Base-by-base conservation (phyloP, 2,329 filamentous ascomycete genomes). In the Colletotrichum chrysophilum region DNA sequence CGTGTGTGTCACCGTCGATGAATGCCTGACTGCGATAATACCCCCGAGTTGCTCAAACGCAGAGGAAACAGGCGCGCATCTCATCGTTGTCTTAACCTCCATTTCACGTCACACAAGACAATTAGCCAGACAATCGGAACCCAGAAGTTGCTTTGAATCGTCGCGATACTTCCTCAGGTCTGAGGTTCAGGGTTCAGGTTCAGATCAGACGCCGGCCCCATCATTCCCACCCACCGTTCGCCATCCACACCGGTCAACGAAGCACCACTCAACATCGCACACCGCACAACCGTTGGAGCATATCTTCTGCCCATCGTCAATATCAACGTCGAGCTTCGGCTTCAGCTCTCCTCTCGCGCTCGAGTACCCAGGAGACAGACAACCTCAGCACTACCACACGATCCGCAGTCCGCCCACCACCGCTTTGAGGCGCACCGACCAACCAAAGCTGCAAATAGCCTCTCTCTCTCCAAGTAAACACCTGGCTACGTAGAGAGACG, bases 341-440 rank as follows among this genome's bases (percentile, higher is more conserved):
- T 24, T 58, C 52, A 55, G 28, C 48, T 21, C 52, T 8, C 7
- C 24, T 48, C 64, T 14, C 24, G 24, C 55, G 38, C 65, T 55
- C 34, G 28, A 48, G 34, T 68, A 36, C 16, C 13, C 12, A 12
- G 55, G 30, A 56, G 21, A 7, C 9, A 34, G 7, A n/a, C n/a
- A n/a, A 43, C 43, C 43, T 13, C 43, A 52, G 43, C 34, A 38
- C 55, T 16, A 58, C 24, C 26, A 48, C 43, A 56, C 3, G 65
- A 67, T 68, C 32, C 52, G 66, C 43, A 43, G 56, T 43, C 26
- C 55, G 55, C 24, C 34, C 32, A 43, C 30, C 43, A 62, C 38
- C 36, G 67, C 71, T 58, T 74, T 28, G 43, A 38, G 58, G 24
- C 38, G 71, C 66, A 74, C 58, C 66, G 71, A 65, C 66, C 48